Base-by-base conservation (phyloP, 495 filamentous ascomycete genomes). In the Penicillium dipodomyicola region DNA sequence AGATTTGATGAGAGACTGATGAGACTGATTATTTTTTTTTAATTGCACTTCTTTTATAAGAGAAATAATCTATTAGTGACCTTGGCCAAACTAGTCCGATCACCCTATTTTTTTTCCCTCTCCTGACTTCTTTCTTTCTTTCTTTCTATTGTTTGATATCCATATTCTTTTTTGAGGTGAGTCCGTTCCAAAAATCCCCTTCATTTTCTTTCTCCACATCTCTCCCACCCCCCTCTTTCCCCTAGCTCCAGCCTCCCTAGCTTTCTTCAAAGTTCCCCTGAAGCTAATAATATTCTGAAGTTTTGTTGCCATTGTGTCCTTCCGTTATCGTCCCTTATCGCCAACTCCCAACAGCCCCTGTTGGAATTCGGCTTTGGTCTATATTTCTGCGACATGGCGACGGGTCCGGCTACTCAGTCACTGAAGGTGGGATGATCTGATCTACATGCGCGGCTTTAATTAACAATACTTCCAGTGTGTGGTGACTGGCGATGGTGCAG, bases 401-500 rank as follows among this genome's bases (percentile, higher is more conserved):
- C 84, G 57, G 80, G 83, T 67, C 84, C 83, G 56, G 79, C 82
- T 56, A 89, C 87, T 64, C 86, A 89, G 73, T 89, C 87, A 53
- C 73, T 90, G 56, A 90, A 90, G 86, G 87, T 89, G 63, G 58
- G 72, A 61, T 39, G 50, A 46, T 49, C 43, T 37, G 25, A 43
- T 52, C 47, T n/a, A 20, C 23, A 53, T 59, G 46, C 50, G 50
- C 49, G 41, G 57, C 63, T 12, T 33, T 64, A 63, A 57, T 56
- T 29, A 55, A 37, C 48, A 12, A 11, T 27, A 17, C 49, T 22
- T 17, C 25, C 67, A 96, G 93, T 98, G 94, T 74, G 94, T 98
- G 65, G 94, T 98, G 68, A 97, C 94, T 45, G 94, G 94, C 72
- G 94, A 98, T 73, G 94, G 94, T 85, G 94, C 94, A 67, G 94